Evolutionary conservation across 2,329 filamentous ascomycete species (phyloP), one percentile per base, ranked within the genome.

Genomic region (Colletotrichum tropicale): DNA sequence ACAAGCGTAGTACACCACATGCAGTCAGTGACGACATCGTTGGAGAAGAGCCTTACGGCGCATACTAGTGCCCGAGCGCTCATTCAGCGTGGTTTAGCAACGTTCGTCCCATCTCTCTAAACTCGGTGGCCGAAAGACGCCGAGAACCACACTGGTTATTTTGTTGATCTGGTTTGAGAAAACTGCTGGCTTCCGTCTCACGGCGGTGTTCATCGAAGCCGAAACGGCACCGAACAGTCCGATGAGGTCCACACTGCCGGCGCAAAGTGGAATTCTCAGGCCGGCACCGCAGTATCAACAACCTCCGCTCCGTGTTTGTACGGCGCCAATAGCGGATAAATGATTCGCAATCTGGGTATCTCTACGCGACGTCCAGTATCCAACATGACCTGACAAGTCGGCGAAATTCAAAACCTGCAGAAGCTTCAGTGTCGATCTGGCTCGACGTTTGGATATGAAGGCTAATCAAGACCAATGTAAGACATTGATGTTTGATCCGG

Each of bases 71-170:
- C 16, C 61, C 61, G 32, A 64, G 34, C 61, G 32, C 30, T n/a
- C 18, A 26, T 32, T 61, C 32, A 5, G 12, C 7, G 5, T 34
- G 34, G 34, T 36, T 36, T 12, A 36, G 34, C 6, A 36, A 34
- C 10, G n/a, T 52, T 52, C 43, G n/a, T 52, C 43, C 43, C 43
- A 52, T 52, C 43, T 21, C 0, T 13, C 18, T n/a, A 21, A 8
- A 52, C 1, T 52, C 43, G 43, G 43, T 13, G 10, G n/a, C n/a
- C 43, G 43, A 52, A 52, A 52, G 43, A 13, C 12, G n/a, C 43
- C 43, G 43, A 48, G n/a, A n/a, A 48, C 1, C 0, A 21, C 3
- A 48, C 0, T 0, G 7, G 43, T 5, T 21, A 6, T 13, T 7
- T 21, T 0, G 13, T 6, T n/a, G 9, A 43, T n/a, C 1, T 48